Conservation (phyloP, 2,329 filamentous ascomycete species). For the Hypomyces rosellus region DNA sequence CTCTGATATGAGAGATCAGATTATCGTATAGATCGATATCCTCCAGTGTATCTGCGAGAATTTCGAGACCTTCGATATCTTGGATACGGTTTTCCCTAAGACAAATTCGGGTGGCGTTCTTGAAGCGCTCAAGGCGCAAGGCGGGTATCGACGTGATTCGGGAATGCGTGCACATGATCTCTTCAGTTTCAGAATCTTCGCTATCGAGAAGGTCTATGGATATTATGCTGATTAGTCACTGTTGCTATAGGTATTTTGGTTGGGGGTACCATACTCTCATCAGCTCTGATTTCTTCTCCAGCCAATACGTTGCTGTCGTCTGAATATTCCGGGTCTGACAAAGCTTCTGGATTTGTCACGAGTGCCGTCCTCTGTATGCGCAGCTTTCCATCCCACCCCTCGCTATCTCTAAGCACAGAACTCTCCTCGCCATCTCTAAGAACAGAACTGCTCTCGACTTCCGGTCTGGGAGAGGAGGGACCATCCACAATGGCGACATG, state of each 20-base stretch:
- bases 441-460: conserved; percentile 40
- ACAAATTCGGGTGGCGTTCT: conserved; percentile 68
- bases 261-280: conserved; percentile 58
- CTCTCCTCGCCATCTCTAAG: conserved; percentile 48
- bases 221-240: no score
- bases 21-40: conserved; percentile 98
- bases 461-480: conserved; percentile 30
- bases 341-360: conserved; percentile 70
- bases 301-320: conserved; percentile 61
- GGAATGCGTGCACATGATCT: conserved; percentile 86
- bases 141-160: conserved; percentile 72
- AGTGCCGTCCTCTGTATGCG: conserved; percentile 57
- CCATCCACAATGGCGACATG: conserved; percentile 47
- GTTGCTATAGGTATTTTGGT: no score
- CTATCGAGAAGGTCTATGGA: conserved; percentile 52
- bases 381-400: conserved; percentile 80
- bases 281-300: conserved; percentile 70
- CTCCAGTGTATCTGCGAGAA: conserved; percentile 58
- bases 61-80: conserved; percentile 66
- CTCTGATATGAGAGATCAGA: conserved; percentile 77
- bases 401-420: conserved; percentile 50
- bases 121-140: conserved; percentile 79
- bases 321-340: conserved; percentile 81
- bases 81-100: conserved; percentile 89
- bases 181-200: conserved; percentile 57